These are phyloP conservation scores for Phyllosticta citrichinensis DNA, from an alignment of 2,329 filamentous ascomycete genomes.

Conservation along the genomic window DNA sequence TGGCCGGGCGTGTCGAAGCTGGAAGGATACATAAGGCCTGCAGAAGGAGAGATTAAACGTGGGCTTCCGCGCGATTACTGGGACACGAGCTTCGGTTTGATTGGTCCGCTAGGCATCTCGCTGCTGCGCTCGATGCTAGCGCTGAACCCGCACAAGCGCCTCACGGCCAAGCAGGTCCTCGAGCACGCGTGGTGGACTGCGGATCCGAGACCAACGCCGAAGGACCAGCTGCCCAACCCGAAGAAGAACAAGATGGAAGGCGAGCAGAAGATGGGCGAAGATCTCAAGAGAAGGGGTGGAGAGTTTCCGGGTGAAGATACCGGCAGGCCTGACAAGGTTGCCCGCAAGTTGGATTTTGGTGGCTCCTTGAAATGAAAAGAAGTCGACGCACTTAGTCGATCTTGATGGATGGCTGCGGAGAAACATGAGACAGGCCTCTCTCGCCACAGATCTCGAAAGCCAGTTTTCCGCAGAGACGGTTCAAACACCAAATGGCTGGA, in stretches of 20 bases:
- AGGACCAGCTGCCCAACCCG: constrained; percentile 70
- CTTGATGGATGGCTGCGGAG: not conserved
- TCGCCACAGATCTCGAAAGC: no score
- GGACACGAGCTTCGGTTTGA: constrained; percentile 64
- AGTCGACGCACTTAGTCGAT: not conserved
- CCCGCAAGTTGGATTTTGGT: constrained; percentile 24
- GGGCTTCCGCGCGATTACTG: constrained; percentile 56
- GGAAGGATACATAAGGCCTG: constrained; percentile 66
- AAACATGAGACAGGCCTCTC: not conserved
- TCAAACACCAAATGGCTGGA: no score
- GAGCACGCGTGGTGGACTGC: constrained; percentile 78
- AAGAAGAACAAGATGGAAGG: constrained; percentile 40
- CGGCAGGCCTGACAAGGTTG: constrained; percentile 58
- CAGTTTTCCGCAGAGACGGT: no score
- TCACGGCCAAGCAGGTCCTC: constrained; percentile 67
- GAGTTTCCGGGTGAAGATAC: constrained; percentile 52
- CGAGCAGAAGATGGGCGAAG: constrained; percentile 66
- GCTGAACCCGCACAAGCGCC: constrained; percentile 77
- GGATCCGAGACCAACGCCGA: constrained; percentile 72
- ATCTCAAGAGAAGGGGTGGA: constrained; percentile 68
- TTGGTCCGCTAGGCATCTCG: constrained; percentile 76
- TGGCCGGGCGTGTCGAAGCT: constrained; percentile 87
- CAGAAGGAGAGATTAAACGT: constrained; percentile 44
- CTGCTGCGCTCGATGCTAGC: constrained; percentile 75
- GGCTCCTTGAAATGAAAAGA: not conserved